Conservation (phyloP, 345 rosid species). For the Eucalyptus pauciflora region DNA sequence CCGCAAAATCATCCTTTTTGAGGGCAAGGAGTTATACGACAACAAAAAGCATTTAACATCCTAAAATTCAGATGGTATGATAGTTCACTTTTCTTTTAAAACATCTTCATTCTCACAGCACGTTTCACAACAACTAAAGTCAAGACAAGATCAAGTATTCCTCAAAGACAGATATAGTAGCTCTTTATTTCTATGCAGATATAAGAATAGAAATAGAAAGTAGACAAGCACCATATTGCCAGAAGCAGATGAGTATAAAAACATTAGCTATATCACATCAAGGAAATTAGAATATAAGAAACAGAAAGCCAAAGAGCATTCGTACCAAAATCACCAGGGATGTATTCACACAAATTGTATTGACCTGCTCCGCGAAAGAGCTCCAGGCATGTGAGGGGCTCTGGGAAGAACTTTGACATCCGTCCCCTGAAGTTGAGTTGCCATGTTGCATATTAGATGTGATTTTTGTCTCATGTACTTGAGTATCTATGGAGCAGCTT, state of each 20-base stretch:
- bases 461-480: not conserved
- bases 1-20: not conserved
- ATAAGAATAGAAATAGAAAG: not conserved
- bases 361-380: constrained; percentile 84
- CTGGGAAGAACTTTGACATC: constrained; percentile 8
- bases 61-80: not conserved
- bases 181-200: not conserved
- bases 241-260: not conserved
- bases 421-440: constrained; percentile 11
- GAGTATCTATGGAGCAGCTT: not conserved
- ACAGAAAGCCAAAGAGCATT: not conserved
- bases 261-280: not conserved
- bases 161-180: not conserved
- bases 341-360: constrained; percentile 61
- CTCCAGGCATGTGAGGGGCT: constrained; percentile 65
- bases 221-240: not conserved
- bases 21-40: not conserved
- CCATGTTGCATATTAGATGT: not conserved
- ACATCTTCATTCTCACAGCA: not conserved
- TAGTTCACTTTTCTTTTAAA: not conserved
- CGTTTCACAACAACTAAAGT: not conserved
- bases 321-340: constrained; percentile 82
- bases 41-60: not conserved
- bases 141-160: not conserved
- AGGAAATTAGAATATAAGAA: not conserved